Base-by-base conservation (phyloP, 208 protist genomes). In the Phytomonas sp. region DNA sequence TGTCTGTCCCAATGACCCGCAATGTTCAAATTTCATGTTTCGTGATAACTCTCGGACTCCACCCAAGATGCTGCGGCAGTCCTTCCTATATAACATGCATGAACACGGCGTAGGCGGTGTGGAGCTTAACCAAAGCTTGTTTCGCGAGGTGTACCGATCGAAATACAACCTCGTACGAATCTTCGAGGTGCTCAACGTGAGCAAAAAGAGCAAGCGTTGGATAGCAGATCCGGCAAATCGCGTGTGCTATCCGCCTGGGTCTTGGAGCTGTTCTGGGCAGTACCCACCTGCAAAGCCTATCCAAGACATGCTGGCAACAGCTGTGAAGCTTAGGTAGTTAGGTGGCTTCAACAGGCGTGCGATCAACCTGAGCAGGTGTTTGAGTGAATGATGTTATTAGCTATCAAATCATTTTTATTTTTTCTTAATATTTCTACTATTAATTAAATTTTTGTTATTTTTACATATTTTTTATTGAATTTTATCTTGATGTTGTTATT, bases 81-180 rank as follows among this genome's bases (percentile, higher is more conserved):
- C 88, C 60, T 72, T 91, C 34, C 71, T 93, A 37, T 91, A 84
- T 76, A 85, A 84, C 60, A 72, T 93, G 63, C 78, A 83, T 66
- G 52, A 62, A 62, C 63, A 68, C 16, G 45, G 37, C 1, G 23
- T 33, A 31, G 30, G 8, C 4, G 70, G 60, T 14, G 66, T 78
- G 32, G 2, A 29, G 40, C 36, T 79, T 29, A 68, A 76, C 30
- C 70, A 65, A 23, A 66, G 64, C 3, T 56, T 86, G 30, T 91
- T 93, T 45, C 76, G 97, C 63, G 83, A 97, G 45, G 95, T 91
- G 23, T 99, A 95, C 87, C 96, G 93, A 1, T 97, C 98, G 19
- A 67, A 88, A 29, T 94, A 99, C 81, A 98, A 97, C 78, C 84
- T 99, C 31, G 97, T 99, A 49, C 86, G 98, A 73, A 96, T 99